phyloP scores from a whole-genome alignment of 768 basidiomycete genomes.

The Trametes cubensis region DNA sequence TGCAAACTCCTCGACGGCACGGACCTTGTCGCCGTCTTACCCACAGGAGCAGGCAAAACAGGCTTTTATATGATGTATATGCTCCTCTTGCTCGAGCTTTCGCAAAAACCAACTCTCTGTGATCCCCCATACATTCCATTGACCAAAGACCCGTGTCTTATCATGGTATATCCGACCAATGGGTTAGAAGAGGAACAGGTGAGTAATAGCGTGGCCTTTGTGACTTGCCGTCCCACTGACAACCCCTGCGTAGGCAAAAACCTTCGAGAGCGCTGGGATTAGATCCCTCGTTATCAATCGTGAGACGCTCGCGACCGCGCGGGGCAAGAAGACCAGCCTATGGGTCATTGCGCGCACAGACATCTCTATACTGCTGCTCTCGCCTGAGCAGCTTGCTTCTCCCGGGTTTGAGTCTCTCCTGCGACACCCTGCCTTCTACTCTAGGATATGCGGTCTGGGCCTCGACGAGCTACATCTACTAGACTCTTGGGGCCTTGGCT shows the following conservation, averaged over 20 bases:
- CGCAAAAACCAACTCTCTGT: constrained; percentile 20
- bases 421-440: constrained; percentile 8
- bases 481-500: constrained; percentile 24
- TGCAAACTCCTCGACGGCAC: constrained; percentile 29
- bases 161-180: constrained; percentile 27
- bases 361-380: constrained; percentile 22
- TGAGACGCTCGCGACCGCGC: too few species aligned
- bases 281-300: too few species aligned
- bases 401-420: constrained; percentile 23
- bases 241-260: too few species aligned
- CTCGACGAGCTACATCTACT: constrained; percentile 30
- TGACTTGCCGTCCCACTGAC: too few species aligned
- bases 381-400: constrained; percentile 26
- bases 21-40: constrained; percentile 26
- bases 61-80: constrained; percentile 29
- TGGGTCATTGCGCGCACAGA: constrained; percentile 15
- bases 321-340: not conserved
- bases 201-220: not conserved
- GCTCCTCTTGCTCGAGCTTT: constrained; percentile 18
- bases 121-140: constrained; percentile 1
- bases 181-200: constrained; percentile 16
- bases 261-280: too few species aligned
- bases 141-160: constrained; percentile 29
- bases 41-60: constrained; percentile 31
- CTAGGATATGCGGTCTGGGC: constrained; percentile 11